Conservation (phyloP, 257 asterid genomes). For the Plantago elongata region DNA sequence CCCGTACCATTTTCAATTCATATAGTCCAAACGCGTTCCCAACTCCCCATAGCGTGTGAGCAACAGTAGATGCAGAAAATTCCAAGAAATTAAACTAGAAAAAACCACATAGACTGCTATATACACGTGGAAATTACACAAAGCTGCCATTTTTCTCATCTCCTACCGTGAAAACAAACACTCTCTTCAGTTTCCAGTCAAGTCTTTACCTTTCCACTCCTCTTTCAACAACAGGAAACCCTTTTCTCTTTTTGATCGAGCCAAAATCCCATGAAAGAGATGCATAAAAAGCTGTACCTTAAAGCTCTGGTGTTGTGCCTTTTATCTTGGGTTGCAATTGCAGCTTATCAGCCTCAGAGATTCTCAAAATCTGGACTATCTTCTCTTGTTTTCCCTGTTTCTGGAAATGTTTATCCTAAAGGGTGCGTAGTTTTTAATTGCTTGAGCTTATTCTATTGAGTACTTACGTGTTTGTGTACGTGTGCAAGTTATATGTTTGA, state of each 20-base stretch:
- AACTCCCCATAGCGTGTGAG: no score
- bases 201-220: background rate
- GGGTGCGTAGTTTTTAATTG: slow-evolving; percentile 38
- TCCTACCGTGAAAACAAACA: background rate
- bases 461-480: background rate
- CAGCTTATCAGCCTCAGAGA: slow-evolving; percentile 34
- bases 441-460: background rate
- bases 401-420: slow-evolving; percentile 81
- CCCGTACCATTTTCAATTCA: no score
- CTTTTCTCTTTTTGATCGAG: background rate
- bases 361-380: slow-evolving; percentile 30
- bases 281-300: slow-evolving; percentile 32
- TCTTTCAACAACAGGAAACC: background rate
- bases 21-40: no score
- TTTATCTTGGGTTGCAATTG: slow-evolving; percentile 33
- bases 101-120: no score
- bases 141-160: background rate
- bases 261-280: background rate
- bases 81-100: slow-evolving; percentile 12
- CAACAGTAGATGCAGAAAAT: slow-evolving; percentile 6
- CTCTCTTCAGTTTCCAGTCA: background rate
- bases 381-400: slow-evolving; percentile 65
- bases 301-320: slow-evolving; percentile 39
- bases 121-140: background rate
- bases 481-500: no score